Percentiles rank a stretch among this genome's conserved stretches.
Conservation (phyloP, 2,329 filamentous ascomycete genomes). For the Fragosphaeria purpurea region DNA sequence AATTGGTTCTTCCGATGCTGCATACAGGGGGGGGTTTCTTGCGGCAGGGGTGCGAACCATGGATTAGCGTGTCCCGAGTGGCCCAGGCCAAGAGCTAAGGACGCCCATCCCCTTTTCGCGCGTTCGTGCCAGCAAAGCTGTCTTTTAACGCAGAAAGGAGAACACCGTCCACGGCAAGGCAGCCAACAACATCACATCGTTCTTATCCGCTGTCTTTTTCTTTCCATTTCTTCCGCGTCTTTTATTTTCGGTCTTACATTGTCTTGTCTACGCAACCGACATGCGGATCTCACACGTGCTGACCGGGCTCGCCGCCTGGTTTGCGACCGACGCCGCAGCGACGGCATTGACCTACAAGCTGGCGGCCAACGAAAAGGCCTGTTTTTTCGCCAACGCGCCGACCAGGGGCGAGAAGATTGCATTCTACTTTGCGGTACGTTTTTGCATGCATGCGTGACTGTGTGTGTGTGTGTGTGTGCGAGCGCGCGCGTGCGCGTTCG, state of each 20-base stretch:
- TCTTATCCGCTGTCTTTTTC: neutral
- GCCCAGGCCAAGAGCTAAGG: neutral
- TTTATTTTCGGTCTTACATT: no score
- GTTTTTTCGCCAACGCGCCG: constrained; percentile 79
- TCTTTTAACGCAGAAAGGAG: no score
- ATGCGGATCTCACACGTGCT: constrained; percentile 59
- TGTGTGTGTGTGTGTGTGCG: no score
- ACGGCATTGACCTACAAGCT: constrained; percentile 94
- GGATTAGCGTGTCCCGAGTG: constrained; percentile 11
- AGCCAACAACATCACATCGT: neutral
- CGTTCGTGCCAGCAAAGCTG: neutral
- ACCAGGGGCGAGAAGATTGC: constrained; percentile 79
- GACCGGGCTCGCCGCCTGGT: constrained; percentile 60
- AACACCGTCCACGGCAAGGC: neutral
- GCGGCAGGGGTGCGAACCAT: no score
- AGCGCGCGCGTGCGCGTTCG: no score
- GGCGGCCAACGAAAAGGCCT: constrained; percentile 82
- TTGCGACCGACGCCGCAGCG: constrained; percentile 62
- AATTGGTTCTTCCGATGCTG: no score
- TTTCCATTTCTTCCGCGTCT: neutral
- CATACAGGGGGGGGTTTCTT: no score
- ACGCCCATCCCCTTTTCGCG: constrained; percentile 8
- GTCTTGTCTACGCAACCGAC: neutral
- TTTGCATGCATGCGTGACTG: no score
- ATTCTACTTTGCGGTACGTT: constrained; percentile 91